A percentile compares a stretch with the other conserved stretches of the same genome.
Conservation (phyloP, 2,329 filamentous ascomycete species). For the Penicillium sp. region DNA sequence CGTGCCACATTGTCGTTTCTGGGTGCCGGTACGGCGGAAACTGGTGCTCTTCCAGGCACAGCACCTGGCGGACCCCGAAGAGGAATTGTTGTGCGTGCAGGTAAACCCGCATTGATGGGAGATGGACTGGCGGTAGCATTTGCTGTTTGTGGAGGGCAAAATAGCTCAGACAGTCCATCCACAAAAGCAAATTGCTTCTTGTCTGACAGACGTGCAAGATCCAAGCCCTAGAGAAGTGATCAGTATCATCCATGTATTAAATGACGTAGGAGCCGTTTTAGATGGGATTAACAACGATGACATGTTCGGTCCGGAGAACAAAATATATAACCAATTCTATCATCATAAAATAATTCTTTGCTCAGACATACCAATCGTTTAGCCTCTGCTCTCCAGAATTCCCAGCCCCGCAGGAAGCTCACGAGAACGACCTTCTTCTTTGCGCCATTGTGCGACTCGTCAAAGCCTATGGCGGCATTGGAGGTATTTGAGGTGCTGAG, state of each 20-base stretch:
- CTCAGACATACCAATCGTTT: conserved; percentile 60
- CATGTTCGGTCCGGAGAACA: neutral
- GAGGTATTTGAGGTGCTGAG: conserved; percentile 31
- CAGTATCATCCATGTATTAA: conserved; percentile 1
- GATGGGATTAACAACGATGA: neutral
- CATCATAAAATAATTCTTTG: neutral
- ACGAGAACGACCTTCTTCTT: conserved; percentile 67
- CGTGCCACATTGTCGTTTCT: conserved; percentile 7
- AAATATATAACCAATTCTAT: neutral
- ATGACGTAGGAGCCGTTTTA: neutral
- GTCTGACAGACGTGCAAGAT: conserved; percentile 61
- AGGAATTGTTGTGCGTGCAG: conserved; percentile 27
- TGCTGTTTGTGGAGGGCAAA: conserved; percentile 30
- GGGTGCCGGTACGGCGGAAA: conserved; percentile 1
- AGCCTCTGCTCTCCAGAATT: conserved; percentile 75
- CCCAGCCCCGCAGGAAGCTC: conserved; percentile 76
- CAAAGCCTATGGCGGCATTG: conserved; percentile 21
- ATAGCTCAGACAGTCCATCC: conserved; percentile 69
- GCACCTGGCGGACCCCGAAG: conserved; percentile 27
- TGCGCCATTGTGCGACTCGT: conserved; percentile 29
- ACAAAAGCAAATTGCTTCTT: conserved; percentile 69
- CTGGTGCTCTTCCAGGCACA: conserved; percentile 22
- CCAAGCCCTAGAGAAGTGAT: conserved; percentile 58
- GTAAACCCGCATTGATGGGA: conserved; percentile 12
- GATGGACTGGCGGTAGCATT: conserved; percentile 9